A percentile compares a stretch with the other conserved stretches of the same genome.
Conservation (phyloP, 1,284 basidiomycete species). For the Naganishia sp. region DNA sequence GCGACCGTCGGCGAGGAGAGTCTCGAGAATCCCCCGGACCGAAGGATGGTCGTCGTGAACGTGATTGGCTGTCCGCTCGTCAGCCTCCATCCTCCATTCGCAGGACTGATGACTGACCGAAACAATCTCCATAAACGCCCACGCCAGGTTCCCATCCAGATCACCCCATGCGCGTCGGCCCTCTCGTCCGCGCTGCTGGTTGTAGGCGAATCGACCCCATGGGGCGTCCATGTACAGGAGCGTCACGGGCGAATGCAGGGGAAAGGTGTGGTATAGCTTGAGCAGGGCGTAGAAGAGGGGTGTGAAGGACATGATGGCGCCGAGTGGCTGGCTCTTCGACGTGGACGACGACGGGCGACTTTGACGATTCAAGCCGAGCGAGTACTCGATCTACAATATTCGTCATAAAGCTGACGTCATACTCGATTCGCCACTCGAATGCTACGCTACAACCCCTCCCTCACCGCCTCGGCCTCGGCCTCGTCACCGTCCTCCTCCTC, state of each 20-base stretch:
- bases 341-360: background rate
- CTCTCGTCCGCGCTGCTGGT: conserved; percentile 57
- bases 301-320: conserved; percentile 3
- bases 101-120: conserved; percentile 61
- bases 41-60: conserved; percentile 47
- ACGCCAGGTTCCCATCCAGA: conserved; percentile 58
- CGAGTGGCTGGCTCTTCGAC: background rate
- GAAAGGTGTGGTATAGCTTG: conserved; percentile 51
- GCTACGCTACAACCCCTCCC: conserved; percentile 14
- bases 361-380: too few relatives aligned
- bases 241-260: conserved; percentile 52
- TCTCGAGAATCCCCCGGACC: conserved; percentile 41
- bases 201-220: conserved; percentile 72
- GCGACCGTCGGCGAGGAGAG: conserved; percentile 59
- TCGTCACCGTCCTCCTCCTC: conserved; percentile 15
- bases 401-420: conserved; percentile 1
- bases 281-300: conserved; percentile 24
- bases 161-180: conserved; percentile 7
- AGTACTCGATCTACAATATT: too few relatives aligned
- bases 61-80: conserved; percentile 55
- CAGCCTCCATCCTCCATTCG: background rate
- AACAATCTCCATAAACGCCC: conserved; percentile 85
- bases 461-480: conserved; percentile 5
- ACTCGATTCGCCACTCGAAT: background rate
- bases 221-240: conserved; percentile 64